Conservation (phyloP, 192 early-diverging fungal genomes). For the Phycomyces nitens region DNA sequence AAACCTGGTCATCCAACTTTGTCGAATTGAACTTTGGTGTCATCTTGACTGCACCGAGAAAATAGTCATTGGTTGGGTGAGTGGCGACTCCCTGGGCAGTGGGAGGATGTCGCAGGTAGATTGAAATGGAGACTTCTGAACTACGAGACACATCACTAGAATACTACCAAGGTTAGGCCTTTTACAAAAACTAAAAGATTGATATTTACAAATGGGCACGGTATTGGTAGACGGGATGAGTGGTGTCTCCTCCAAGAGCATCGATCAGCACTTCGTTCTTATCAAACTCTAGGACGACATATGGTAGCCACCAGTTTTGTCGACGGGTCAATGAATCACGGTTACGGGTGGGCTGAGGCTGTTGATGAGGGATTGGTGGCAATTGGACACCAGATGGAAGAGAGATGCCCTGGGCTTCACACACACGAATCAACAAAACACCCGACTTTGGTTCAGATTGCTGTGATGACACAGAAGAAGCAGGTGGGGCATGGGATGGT, state of each 20-base stretch:
- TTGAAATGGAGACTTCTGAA: conserved; percentile 56
- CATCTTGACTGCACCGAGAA: conserved; percentile 51
- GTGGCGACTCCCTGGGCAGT: conserved; percentile 35
- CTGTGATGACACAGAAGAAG: conserved; percentile 12
- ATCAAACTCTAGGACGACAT: conserved; percentile 90
- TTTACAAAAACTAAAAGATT: too few relatives aligned
- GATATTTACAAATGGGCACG: conserved; percentile 75
- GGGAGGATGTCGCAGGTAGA: conserved; percentile 53
- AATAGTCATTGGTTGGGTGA: conserved; percentile 49
- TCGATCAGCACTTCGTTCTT: conserved; percentile 90
- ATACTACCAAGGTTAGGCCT: background rate
- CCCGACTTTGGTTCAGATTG: conserved; percentile 45
- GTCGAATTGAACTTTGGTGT: conserved; percentile 46
- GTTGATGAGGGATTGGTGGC: conserved; percentile 47
- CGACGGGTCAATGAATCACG: conserved; percentile 54
- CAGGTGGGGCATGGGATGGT: conserved; percentile 7
- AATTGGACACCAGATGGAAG: conserved; percentile 60
- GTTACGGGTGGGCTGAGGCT: conserved; percentile 46
- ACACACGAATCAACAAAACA: conserved; percentile 75
- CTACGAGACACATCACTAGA: conserved; percentile 59
- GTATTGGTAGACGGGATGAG: conserved; percentile 75
- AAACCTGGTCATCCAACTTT: conserved; percentile 32
- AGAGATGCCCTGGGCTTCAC: conserved; percentile 76
- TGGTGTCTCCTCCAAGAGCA: conserved; percentile 71
- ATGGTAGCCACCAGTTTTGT: conserved; percentile 66